Conservation (phyloP, 106 monocot species). For the Cymbidium sinense region DNA sequence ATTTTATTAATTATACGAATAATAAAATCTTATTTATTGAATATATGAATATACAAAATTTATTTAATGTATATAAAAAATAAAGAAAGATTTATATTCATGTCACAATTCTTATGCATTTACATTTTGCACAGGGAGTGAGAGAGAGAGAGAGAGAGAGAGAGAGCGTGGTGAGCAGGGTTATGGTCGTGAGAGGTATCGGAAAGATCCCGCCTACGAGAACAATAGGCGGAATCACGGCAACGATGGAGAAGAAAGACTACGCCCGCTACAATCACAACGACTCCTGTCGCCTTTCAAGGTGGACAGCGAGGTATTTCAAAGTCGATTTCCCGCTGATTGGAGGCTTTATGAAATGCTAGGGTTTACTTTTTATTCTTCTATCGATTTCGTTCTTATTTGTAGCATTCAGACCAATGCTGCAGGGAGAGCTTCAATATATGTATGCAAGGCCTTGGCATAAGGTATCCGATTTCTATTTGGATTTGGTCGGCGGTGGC, state of each 20-base stretch:
- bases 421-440: constrained; percentile 67
- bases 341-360: no score
- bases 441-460: constrained; percentile 75
- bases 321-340: not conserved
- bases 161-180: not conserved
- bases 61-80: no score
- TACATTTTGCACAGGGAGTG: no score
- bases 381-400: not conserved
- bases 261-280: constrained; percentile 60
- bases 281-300: constrained; percentile 36
- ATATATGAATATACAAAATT: not conserved
- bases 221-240: not conserved
- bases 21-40: no score
- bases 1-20: no score
- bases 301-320: constrained; percentile 65
- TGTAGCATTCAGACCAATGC: no score
- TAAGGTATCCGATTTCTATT: constrained; percentile 58
- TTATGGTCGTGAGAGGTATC: not conserved
- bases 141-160: not conserved
- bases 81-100: no score
- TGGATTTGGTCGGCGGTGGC: constrained; percentile 36
- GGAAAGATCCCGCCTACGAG: constrained; percentile 6
- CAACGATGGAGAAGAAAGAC: constrained; percentile 20
- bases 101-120: no score
- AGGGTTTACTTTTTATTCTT: not conserved